Evolutionary conservation across 305 asterid genomes (phyloP).

Genomic region (Fraxinus velutina): DNA sequence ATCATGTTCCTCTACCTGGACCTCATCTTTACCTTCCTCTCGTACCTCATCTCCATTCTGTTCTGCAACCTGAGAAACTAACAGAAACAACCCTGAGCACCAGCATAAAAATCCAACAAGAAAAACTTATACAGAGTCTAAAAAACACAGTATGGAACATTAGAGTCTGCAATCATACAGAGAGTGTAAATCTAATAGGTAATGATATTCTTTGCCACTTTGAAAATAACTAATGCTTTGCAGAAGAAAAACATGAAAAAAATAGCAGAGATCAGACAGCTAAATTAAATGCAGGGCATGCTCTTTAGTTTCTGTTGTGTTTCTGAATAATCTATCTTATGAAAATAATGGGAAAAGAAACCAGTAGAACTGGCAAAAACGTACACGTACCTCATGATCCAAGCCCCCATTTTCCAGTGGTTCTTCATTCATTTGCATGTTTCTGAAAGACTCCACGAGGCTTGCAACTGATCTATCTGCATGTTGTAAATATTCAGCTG

Average conservation of each 20-base stretch:
- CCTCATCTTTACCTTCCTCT: constrained; percentile 45
- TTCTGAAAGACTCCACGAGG: constrained; percentile 76
- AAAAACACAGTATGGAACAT: constrained; percentile 7
- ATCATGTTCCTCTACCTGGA: constrained; percentile 41
- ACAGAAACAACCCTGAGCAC: background rate
- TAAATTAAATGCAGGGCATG: background rate
- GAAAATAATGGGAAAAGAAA: background rate
- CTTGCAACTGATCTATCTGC: constrained; percentile 71
- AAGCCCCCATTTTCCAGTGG: constrained; percentile 6
- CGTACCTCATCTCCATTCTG: constrained; percentile 47
- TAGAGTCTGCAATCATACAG: background rate
- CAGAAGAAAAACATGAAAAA: background rate
- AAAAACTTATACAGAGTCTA: background rate
- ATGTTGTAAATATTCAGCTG: constrained; percentile 62
- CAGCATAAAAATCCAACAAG: constrained; percentile 12
- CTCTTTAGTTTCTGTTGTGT: background rate
- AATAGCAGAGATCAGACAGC: background rate
- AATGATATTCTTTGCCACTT: background rate
- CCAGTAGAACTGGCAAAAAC: background rate
- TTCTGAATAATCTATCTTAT: background rate
- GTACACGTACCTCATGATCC: background rate
- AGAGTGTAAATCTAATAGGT: background rate
- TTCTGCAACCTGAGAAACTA: constrained; percentile 24
- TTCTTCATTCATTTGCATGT: constrained; percentile 71
- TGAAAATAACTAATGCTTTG: background rate